A percentile compares a stretch with the other conserved stretches of the same genome.
Evolutionary conservation across 2,329 filamentous ascomycete species (phyloP).

Genomic region (Pseudogymnoascus sp.): DNA sequence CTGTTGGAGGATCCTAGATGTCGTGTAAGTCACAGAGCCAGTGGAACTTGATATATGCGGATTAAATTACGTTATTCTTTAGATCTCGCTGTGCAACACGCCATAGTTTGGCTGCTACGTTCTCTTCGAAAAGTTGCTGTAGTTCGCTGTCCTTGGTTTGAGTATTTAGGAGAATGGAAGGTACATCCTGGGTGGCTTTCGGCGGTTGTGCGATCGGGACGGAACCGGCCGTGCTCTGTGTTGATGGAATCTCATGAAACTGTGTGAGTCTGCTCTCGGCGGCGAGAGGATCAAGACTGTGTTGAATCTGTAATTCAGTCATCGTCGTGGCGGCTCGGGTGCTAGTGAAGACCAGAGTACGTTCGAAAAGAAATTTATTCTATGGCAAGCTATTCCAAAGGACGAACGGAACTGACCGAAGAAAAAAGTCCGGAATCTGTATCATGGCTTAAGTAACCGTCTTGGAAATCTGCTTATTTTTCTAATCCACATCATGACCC

Average conservation of each 20-base stretch:
- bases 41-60: background rate
- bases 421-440: background rate
- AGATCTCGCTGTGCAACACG: constrained; percentile 14
- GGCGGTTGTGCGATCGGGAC: background rate
- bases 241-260: background rate
- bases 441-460: background rate
- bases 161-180: background rate
- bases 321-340: background rate
- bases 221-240: background rate
- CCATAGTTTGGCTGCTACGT: constrained; percentile 19
- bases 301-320: background rate
- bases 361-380: background rate
- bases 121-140: constrained; percentile 16
- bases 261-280: background rate
- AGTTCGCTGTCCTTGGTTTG: constrained; percentile 10
- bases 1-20: constrained; percentile 11
- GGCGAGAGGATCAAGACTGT: background rate
- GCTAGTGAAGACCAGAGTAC: background rate
- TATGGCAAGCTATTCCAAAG: background rate
- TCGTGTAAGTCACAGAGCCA: background rate
- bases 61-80: constrained; percentile 13
- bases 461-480: background rate
- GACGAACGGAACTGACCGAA: background rate
- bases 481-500: background rate
- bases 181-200: background rate